Evolutionary conservation across 2,329 filamentous ascomycete species (phyloP).

Genomic region (Neopestalotiopsis sp.): DNA sequence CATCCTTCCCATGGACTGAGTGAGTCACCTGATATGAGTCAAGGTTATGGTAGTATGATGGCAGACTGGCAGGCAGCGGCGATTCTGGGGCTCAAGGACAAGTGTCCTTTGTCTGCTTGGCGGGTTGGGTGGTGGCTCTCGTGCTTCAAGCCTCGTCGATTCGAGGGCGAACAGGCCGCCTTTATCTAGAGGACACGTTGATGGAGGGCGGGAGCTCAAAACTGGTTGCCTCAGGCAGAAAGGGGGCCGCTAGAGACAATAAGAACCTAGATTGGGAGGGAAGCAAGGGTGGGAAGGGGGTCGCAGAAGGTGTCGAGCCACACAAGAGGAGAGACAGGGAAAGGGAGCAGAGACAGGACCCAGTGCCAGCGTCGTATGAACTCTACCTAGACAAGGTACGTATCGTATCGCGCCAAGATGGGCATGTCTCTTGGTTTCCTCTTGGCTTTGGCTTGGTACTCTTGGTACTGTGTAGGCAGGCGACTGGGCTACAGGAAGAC

Average conservation of each 20-base stretch:
- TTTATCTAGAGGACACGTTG: constrained; percentile 35
- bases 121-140: constrained; percentile 6
- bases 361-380: background rate
- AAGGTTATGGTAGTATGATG: constrained; percentile 12
- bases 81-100: constrained; percentile 19
- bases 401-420: background rate
- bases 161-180: constrained; percentile 21
- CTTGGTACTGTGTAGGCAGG: background rate
- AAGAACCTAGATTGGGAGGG: constrained; percentile 6
- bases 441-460: no score
- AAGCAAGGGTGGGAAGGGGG: constrained; percentile 2
- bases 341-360: background rate
- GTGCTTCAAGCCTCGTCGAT: constrained; percentile 7
- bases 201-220: constrained; percentile 3
- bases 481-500: background rate
- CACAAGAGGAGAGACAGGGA: background rate
- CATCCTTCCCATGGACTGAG: constrained; percentile 23
- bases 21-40: constrained; percentile 27
- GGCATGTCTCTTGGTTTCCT: no score
- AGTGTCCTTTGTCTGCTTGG: constrained; percentile 19
- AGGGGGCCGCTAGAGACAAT: background rate
- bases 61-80: constrained; percentile 18
- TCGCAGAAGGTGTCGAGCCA: background rate
- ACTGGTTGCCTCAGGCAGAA: constrained; percentile 15
- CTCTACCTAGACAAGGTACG: background rate